Evolutionary conservation across 352 stramenopile species (phyloP), one percentile per base, ranked within the genome.

Genomic region (Phytophthora capsici): DNA sequence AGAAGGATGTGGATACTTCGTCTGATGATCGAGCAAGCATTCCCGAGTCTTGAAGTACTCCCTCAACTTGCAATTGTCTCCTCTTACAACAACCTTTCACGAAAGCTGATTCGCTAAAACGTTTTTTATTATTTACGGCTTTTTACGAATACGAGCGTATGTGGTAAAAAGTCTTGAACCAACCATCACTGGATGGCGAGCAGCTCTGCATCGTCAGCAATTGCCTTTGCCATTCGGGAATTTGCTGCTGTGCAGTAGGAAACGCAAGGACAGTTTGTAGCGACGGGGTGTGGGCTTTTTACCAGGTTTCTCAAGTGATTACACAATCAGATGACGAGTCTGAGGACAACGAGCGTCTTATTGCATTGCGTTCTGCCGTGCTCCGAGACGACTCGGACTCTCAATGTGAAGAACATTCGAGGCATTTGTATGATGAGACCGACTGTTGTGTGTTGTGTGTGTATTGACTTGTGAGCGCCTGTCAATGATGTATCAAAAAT

Each of bases 371-470:
- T 93, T 93, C 85, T 95, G 85, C 84, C 54, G 77, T 78, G 82
- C 75, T 84, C 55, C 70, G 37, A 84, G 70, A 71, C 56, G 59
- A 50, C 69, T 82, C 64, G 23, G 60, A 80, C 60, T 86, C 80
- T 78, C 58, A 65, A 88, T 74, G 82, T 94, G 86, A 94, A 86
- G 83, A 91, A 70, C 70, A 93, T 85, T 61, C 87, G 87, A 95
- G 87, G 87, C 87, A 95, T 95, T 95, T 95, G 87, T 95, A 95
- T 95, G 87, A 95, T 93, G 87, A 93, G 84, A 91, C 75, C 82
- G 26, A 57, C 36, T 53, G 6, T 66, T 75, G 10, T 74, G 48
- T 73, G 40, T 38, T 69, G 5, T 58, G 3, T 77, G 4, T 69
- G 17, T 74, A 22, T 66, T 22, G 71, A 37, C 30, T 23, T 58